Conservation (phyloP, 2,329 filamentous ascomycete species). For the Penicillium sp. region DNA sequence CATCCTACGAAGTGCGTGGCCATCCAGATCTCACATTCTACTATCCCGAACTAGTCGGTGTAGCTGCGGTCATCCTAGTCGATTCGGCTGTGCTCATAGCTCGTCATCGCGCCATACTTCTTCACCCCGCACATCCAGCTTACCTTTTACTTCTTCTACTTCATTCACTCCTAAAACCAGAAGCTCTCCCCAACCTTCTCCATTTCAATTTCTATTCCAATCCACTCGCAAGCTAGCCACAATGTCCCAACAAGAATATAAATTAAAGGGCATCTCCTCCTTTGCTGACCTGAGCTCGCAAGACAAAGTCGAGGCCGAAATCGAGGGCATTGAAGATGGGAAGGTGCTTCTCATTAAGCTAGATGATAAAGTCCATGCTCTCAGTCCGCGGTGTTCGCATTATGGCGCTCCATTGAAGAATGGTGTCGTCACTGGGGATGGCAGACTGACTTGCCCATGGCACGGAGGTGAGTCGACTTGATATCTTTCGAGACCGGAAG, state of each 20-base stretch:
- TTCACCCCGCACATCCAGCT: constrained; percentile 3
- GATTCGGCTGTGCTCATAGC: constrained; percentile 3
- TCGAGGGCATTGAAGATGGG: constrained; percentile 81
- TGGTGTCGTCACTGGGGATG: constrained; percentile 77
- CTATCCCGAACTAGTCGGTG: neutral
- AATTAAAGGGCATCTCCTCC: constrained; percentile 72
- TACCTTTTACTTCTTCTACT: neutral
- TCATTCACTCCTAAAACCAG: neutral
- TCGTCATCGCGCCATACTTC: constrained; percentile 9
- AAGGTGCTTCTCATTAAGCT: constrained; percentile 86
- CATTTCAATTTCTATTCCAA: neutral
- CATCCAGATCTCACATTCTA: neutral
- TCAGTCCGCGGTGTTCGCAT: constrained; percentile 82
- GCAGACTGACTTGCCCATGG: constrained; percentile 90
- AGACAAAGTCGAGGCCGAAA: constrained; percentile 83
- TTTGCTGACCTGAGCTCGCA: constrained; percentile 69
- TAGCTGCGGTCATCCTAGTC: constrained; percentile 1
- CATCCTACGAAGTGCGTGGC: neutral
- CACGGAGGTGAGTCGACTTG: constrained; percentile 70
- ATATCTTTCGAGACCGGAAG: neutral
- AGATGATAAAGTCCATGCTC: constrained; percentile 71
- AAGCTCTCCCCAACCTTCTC: neutral
- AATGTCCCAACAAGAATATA: constrained; percentile 45
- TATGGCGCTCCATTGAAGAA: constrained; percentile 88
- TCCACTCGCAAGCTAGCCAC: constrained; percentile 15